Base-by-base conservation (phyloP, 352 stramenopile species). In the Globisporangium spiculum region DNA sequence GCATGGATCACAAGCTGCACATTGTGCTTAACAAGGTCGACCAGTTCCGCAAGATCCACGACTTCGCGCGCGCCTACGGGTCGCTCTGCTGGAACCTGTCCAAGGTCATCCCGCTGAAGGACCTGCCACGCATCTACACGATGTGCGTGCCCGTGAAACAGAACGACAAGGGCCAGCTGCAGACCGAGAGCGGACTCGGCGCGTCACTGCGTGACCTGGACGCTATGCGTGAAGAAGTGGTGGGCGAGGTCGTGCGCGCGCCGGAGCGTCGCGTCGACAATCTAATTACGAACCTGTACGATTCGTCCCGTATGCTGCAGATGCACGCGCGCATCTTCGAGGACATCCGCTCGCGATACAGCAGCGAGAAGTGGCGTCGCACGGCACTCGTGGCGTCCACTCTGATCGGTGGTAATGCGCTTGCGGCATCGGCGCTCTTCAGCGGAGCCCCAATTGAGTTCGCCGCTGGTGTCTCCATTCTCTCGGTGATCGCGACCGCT, bases 11-110 rank as follows among this genome's bases (percentile, higher is more conserved):
- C 76, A 99, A 99, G 81, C 83, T 99, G 41, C 94, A 99, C 78
- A 99, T 99, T 72, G 96, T 99, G 58, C 86, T 99, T 34, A 99
- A 99, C 86, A 99, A 99, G 78, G 96, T 98, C 4, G 97, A 99
- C 86, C 93, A 98, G 77, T 99, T 99, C 77, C 79, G 79, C 64
- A 98, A 98, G 78, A 99, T 99, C 70, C 98, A 99, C 78, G 98
- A 99, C 84, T 99, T 99, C 83, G 98, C 97, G 46, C 89, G 98
- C 63, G 97, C 98, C 10, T 99, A 99, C 81, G 98, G 98, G 46
- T 98, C 94, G 41, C 89, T 99, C 20, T 99, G 98, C 84, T 99
- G 98, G 98, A 99, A 99, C 81, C 73, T 99, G 30, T 97, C 84
- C 75, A 96, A 94, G 75, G 97, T 99, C 27, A 99, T 99, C 74